A percentile compares a stretch with the other conserved stretches of the same genome.
Evolutionary conservation across 768 basidiomycete genomes (phyloP).

Genomic region (Boletus sensibilis): DNA sequence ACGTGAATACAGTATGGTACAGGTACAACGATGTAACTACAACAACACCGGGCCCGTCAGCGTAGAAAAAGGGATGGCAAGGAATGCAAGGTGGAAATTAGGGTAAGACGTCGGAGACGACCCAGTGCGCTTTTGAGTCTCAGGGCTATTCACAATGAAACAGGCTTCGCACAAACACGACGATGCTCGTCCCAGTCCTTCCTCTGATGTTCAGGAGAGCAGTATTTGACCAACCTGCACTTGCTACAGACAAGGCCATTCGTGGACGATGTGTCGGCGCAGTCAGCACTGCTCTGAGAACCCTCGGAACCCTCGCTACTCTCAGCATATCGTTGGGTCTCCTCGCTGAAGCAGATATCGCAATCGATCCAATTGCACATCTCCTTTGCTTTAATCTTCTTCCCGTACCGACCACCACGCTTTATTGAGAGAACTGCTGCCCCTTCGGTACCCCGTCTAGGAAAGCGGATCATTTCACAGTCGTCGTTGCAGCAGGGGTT

Average conservation of each 20-base stretch:
- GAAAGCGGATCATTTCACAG: conserved; percentile 81
- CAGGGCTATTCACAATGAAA: conserved; percentile 12
- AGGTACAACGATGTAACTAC: conserved; percentile 8
- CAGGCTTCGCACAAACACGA: conserved; percentile 56
- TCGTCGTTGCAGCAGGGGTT: conserved; percentile 79
- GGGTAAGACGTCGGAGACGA: background rate
- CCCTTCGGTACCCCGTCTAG: conserved; percentile 57
- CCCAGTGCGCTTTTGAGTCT: background rate
- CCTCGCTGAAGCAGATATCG: conserved; percentile 56
- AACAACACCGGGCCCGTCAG: background rate
- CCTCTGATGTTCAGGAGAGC: conserved; percentile 70
- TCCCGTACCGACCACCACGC: conserved; percentile 50
- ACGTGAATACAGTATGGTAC: conserved; percentile 2
- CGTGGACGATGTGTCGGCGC: conserved; percentile 29
- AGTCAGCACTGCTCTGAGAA: conserved; percentile 44
- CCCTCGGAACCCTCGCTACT: conserved; percentile 47
- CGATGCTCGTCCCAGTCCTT: conserved; percentile 80
- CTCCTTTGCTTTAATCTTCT: conserved; percentile 51
- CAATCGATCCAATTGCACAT: conserved; percentile 89
- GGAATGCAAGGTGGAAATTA: background rate
- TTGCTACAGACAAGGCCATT: conserved; percentile 69
- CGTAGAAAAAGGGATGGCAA: background rate
- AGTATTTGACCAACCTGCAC: conserved; percentile 77
- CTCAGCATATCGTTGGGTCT: conserved; percentile 30
- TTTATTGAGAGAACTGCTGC: conserved; percentile 65